Conservation (phyloP, 2,329 filamentous ascomycete genomes). For the Thelonectria blattea region DNA sequence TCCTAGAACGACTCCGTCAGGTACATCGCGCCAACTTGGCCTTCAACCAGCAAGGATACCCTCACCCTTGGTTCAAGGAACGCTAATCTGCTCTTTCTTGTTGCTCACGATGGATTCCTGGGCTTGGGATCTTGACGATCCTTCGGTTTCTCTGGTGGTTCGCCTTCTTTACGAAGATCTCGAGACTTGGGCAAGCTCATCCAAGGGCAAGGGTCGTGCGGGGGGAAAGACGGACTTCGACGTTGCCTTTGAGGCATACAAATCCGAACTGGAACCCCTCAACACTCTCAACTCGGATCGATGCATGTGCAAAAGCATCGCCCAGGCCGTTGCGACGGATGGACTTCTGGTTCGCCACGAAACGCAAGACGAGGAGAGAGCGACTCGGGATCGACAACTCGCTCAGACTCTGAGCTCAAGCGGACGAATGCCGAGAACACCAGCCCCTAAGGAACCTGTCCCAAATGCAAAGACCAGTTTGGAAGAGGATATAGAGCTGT, state of each 20-base stretch:
- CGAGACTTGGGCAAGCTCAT: not conserved
- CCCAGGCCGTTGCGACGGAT: slow-evolving; percentile 15
- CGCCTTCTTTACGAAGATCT: slow-evolving; percentile 23
- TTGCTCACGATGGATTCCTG: not conserved
- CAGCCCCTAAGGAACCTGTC: not conserved
- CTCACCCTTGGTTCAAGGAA: too few relatives aligned
- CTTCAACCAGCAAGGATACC: too few relatives aligned
- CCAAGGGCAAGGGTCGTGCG: slow-evolving; percentile 22
- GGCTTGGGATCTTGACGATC: not conserved
- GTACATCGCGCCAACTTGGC: too few relatives aligned
- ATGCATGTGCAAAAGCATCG: slow-evolving; percentile 11
- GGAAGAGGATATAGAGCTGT: not conserved
- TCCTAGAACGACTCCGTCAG: too few relatives aligned
- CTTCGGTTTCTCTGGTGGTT: not conserved
- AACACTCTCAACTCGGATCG: not conserved
- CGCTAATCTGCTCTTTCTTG: not conserved
- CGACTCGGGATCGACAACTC: not conserved
- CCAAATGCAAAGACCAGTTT: not conserved
- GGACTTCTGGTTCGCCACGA: not conserved
- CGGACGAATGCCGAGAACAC: not conserved
- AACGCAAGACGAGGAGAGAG: not conserved
- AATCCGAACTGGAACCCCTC: slow-evolving; percentile 1
- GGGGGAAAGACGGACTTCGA: slow-evolving; percentile 10
- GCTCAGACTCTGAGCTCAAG: not conserved
- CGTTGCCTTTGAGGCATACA: slow-evolving; percentile 6